Evolutionary conservation across 139 green algal genomes (phyloP).

Genomic region (Haematococcus lacustris): DNA sequence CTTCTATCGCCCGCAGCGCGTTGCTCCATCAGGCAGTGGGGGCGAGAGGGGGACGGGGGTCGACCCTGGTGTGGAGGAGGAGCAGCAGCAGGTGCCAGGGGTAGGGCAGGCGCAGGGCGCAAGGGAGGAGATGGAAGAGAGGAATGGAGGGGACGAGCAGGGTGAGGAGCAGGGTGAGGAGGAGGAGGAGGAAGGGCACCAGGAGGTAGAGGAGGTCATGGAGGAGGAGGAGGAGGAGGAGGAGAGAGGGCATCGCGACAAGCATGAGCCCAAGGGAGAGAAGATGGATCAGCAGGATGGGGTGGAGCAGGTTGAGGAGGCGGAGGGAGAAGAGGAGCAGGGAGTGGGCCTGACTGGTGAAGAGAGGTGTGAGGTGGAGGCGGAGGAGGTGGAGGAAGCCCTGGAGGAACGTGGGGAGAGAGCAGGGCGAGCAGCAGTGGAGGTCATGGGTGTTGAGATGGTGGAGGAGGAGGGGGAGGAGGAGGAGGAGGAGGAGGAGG

Average conservation of each 20-base stretch:
- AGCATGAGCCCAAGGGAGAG: not conserved
- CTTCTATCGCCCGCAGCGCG: too few relatives aligned
- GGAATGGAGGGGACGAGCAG: not conserved
- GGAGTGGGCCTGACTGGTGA: too few relatives aligned
- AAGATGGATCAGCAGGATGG: too few relatives aligned
- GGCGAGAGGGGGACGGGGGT: too few relatives aligned
- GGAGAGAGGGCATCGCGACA: not conserved
- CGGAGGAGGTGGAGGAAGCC: too few relatives aligned
- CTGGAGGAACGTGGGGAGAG: not conserved
- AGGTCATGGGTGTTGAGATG: not conserved
- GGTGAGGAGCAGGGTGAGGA: not conserved
- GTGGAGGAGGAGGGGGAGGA: not conserved
- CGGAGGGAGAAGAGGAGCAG: not conserved
- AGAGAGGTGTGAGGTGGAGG: not conserved
- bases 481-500: slow-evolving; percentile 1
- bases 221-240: not conserved
- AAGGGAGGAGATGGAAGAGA: not conserved
- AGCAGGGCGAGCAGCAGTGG: too few relatives aligned
- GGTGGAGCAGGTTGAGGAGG: too few relatives aligned
- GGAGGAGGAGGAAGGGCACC: not conserved
- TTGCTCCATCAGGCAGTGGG: too few relatives aligned
- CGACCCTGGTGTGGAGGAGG: too few relatives aligned
- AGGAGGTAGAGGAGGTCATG: not conserved
- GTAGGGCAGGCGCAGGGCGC: not conserved
- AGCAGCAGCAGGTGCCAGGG: not conserved